Evolutionary conservation across 2,329 filamentous ascomycete species (phyloP).

Genomic region (Botryotinia convoluta): DNA sequence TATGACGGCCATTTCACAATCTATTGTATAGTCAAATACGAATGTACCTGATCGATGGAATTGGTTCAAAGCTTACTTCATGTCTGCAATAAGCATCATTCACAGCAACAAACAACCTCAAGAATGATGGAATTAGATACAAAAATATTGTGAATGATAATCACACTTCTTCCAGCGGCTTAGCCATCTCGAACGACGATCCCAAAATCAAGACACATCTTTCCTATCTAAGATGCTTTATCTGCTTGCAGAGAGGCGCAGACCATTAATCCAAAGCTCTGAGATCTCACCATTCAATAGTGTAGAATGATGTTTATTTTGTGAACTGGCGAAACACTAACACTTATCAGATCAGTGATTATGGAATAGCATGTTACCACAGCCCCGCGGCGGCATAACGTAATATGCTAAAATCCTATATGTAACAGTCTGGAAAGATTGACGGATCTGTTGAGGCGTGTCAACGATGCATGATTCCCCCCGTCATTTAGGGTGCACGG

Average conservation of each 20-base stretch:
- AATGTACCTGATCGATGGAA: no score
- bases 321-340: background rate
- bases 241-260: no score
- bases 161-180: fast-evolving
- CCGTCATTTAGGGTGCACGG: background rate
- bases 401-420: background rate
- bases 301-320: background rate
- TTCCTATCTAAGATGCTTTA: no score
- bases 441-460: background rate
- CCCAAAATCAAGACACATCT: no score
- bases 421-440: background rate
- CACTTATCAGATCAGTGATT: background rate
- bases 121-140: background rate
- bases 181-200: no score
- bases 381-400: background rate
- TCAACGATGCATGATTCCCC: background rate
- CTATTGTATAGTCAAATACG: no score
- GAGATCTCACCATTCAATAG: background rate
- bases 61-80: no score
- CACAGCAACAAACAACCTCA: background rate
- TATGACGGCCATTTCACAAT: no score
- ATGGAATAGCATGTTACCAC: background rate
- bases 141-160: no score
- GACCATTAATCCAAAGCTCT: background rate
- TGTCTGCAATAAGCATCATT: no score